Conservation (phyloP, 495 filamentous ascomycete species). For the Xylaria cubensis region DNA sequence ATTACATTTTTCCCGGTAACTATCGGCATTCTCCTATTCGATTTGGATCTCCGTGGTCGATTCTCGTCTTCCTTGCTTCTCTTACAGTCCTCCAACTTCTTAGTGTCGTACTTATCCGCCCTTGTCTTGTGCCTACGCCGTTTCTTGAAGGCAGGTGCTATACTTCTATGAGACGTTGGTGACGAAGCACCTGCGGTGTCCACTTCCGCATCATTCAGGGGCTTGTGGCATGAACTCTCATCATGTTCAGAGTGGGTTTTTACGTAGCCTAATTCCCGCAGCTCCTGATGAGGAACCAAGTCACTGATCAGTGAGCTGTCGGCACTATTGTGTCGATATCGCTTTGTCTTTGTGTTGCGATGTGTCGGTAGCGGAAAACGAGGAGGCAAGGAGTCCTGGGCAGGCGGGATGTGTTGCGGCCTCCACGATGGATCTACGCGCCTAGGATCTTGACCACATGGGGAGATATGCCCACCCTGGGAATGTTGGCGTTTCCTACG, state of each 20-base stretch:
- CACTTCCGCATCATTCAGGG: constrained; percentile 22
- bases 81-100: constrained; percentile 49
- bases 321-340: constrained; percentile 26
- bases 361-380: not conserved
- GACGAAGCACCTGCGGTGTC: constrained; percentile 29
- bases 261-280: not conserved
- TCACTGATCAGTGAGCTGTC: constrained; percentile 39
- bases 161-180: constrained; percentile 22
- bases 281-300: not conserved
- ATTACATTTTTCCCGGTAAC: constrained; percentile 58
- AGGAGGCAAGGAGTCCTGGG: constrained; percentile 20
- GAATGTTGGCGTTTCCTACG: constrained; percentile 15
- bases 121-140: constrained; percentile 67
- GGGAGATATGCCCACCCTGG: constrained; percentile 23
- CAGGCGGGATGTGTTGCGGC: constrained; percentile 35
- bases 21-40: constrained; percentile 41
- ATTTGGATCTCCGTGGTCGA: constrained; percentile 44
- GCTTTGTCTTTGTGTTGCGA: constrained; percentile 30
- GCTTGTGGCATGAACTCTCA: not conserved
- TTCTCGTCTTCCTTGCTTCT: constrained; percentile 41
- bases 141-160: constrained; percentile 56
- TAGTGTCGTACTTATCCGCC: constrained; percentile 61
- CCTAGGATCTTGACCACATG: constrained; percentile 28
- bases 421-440: constrained; percentile 38
- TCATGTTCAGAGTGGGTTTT: constrained; percentile 20